Base-by-base conservation (phyloP, 2,329 filamentous ascomycete genomes). In the Aspergillus texensis region DNA sequence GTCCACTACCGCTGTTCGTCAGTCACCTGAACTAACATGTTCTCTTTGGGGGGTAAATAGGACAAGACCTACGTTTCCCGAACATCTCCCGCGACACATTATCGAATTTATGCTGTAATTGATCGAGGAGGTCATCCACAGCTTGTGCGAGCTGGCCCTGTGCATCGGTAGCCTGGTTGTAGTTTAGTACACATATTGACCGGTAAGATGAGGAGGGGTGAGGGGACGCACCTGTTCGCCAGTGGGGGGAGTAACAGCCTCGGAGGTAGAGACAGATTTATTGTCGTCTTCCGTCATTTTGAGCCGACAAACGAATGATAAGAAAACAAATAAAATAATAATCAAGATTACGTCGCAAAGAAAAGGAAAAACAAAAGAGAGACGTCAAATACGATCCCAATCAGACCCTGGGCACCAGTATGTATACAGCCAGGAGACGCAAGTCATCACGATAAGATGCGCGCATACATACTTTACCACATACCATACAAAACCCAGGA, bases 81-180 rank as follows among this genome's bases (percentile, higher is more conserved):
- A 96, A 92, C 63, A 97, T 90, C 79, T 97, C 94, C 64, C 88
- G 90, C 10, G 92, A 96, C 6, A 97, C 89, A 14, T 87, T 88
- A 24, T 91, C 89, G 77, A 97, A 97, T 77, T 96, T 96, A 77
- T 88, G 90, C 58, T 91, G 92, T 0, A 97, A 81, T 53, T 92
- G 90, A 74, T 94, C 93, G 4, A 97, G 82, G 3, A 97, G 85
- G 46, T 97, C 92, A 70, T 97, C 94, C 1, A 97, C 90, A 1
- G 93, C 92, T 4, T 87, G 88, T 2, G 89, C 89, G 62, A 96
- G 72, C 65, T 77, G 85, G 74, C 94, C 74, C 61, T 77, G 76
- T 6, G 77, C 68, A 57, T 75, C 74, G 36, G 74, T 67, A 63
- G 68, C 70, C 71, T 54, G 30, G 36, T 39, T 26, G 16, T 36